Evolutionary conservation across 2,329 filamentous ascomycete genomes (phyloP).

Genomic region (Alternaria panax): DNA sequence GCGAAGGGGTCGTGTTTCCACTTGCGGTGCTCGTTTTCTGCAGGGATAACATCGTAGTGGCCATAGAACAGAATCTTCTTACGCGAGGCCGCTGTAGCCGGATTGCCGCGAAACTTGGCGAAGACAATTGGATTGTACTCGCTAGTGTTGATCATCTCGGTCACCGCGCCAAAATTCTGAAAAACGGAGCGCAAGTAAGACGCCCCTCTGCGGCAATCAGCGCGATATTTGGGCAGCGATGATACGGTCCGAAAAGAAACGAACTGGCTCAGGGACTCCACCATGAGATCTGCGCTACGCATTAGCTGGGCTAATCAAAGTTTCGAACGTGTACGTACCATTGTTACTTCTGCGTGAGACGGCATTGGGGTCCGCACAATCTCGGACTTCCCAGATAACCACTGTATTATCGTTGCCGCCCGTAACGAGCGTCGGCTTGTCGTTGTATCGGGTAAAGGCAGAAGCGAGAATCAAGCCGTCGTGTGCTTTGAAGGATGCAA

Average conservation of each 20-base stretch:
- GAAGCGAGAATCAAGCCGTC: constrained; percentile 87
- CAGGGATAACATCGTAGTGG: constrained; percentile 95
- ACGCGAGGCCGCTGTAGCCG: constrained; percentile 67
- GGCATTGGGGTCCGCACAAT: constrained; percentile 58
- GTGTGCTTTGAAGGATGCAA: constrained; percentile 82
- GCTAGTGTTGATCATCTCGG: constrained; percentile 83
- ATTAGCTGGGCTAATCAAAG: constrained; percentile 27
- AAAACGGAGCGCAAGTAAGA: constrained; percentile 90
- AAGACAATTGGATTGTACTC: constrained; percentile 92
- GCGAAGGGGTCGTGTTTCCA: constrained; percentile 90
- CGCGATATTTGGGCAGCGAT: constrained; percentile 81
- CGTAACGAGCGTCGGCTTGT: constrained; percentile 86
- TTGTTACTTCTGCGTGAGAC: constrained; percentile 63
- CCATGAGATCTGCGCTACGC: constrained; percentile 62
- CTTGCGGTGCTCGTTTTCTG: constrained; percentile 79
- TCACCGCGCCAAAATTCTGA: constrained; percentile 84
- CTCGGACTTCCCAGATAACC: constrained; percentile 82
- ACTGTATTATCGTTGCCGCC: constrained; percentile 92
- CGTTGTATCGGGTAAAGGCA: constrained; percentile 72
- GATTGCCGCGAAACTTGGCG: constrained; percentile 83
- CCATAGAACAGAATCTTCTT: constrained; percentile 97
- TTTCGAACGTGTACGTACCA: constrained; percentile 49
- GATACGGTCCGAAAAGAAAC: constrained; percentile 93
- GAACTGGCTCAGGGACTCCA: constrained; percentile 76
- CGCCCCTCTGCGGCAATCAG: constrained; percentile 91